These are phyloP conservation scores for Colletotrichum liriopes DNA, from an alignment of 2,329 filamentous ascomycete species.

Conservation along the genomic window DNA sequence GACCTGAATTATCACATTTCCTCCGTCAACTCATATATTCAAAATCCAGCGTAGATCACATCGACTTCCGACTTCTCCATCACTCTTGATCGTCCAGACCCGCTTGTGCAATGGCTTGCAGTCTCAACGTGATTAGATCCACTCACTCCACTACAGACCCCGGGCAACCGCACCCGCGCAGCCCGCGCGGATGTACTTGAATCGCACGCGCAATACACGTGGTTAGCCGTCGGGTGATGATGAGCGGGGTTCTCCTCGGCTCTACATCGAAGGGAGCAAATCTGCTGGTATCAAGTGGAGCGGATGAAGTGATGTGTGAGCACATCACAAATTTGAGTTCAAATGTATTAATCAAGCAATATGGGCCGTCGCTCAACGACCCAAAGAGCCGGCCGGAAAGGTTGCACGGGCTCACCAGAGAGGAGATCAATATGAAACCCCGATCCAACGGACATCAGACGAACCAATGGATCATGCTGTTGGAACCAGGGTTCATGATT, in stretches of 20 bases:
- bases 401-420: constrained; percentile 18
- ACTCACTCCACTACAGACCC: constrained; percentile 6
- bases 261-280: neutral
- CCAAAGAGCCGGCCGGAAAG: constrained; percentile 10
- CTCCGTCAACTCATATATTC: neutral
- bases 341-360: constrained; percentile 20
- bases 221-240: constrained; percentile 11
- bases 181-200: constrained; percentile 12
- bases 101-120: neutral
- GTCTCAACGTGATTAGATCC: constrained; percentile 3
- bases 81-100: neutral
- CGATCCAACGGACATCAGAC: constrained; percentile 27
- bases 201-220: constrained; percentile 28
- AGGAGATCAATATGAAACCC: constrained; percentile 34
- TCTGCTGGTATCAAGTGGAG: constrained; percentile 15
- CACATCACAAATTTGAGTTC: constrained; percentile 17
- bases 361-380: constrained; percentile 1
- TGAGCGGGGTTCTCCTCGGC: neutral
- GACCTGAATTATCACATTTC: neutral
- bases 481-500: constrained; percentile 39
- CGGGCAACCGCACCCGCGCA: constrained; percentile 5
- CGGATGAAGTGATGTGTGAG: neutral
- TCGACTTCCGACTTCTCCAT: neutral
- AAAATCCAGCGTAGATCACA: neutral
- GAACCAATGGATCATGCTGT: constrained; percentile 33